A percentile compares a stretch with the other conserved stretches of the same genome.
Evolutionary conservation across 225 moss, liverwort and hornwort genomes (phyloP).

Genomic region (Lunularia cruciata): DNA sequence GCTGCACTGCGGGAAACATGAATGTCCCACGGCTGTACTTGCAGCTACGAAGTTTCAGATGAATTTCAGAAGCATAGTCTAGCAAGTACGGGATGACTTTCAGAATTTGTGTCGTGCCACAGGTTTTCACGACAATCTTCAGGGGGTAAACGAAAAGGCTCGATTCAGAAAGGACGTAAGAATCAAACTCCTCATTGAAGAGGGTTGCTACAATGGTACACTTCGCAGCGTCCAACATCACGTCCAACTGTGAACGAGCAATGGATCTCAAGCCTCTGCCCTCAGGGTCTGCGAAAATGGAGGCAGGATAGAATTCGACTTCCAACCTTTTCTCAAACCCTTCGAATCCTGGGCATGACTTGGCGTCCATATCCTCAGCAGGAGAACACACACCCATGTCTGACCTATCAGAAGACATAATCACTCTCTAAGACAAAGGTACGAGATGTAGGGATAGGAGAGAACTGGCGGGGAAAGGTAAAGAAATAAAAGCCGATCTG

Average conservation of each 20-base stretch:
- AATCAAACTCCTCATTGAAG: conserved; percentile 66
- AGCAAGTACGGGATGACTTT: conserved; percentile 55
- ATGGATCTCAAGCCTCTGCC: conserved; percentile 67
- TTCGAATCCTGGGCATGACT: conserved; percentile 67
- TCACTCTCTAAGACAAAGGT: not conserved
- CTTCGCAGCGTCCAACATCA: conserved; percentile 65
- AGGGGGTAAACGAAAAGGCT: conserved; percentile 71
- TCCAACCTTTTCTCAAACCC: conserved; percentile 92
- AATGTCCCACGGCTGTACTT: conserved; percentile 86
- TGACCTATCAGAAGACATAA: not conserved
- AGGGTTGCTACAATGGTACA: conserved; percentile 69
- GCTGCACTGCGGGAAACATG: conserved; percentile 73
- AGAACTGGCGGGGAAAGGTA: conserved; percentile 27
- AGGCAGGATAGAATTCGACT: conserved; percentile 61
- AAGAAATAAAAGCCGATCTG: conserved; percentile 73
- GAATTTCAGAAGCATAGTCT: conserved; percentile 36
- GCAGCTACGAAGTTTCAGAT: conserved; percentile 49
- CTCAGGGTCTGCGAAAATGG: conserved; percentile 60
- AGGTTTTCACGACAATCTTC: conserved; percentile 74
- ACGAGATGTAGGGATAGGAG: conserved; percentile 1
- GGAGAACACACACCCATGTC: conserved; percentile 48
- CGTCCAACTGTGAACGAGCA: conserved; percentile 55
- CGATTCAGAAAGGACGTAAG: conserved; percentile 86
- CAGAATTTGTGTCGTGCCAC: conserved; percentile 78
- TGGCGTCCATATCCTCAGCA: conserved; percentile 31